These are phyloP conservation scores for Zalerion maritima DNA, from an alignment of 495 filamentous ascomycete species.

Conservation along the genomic window DNA sequence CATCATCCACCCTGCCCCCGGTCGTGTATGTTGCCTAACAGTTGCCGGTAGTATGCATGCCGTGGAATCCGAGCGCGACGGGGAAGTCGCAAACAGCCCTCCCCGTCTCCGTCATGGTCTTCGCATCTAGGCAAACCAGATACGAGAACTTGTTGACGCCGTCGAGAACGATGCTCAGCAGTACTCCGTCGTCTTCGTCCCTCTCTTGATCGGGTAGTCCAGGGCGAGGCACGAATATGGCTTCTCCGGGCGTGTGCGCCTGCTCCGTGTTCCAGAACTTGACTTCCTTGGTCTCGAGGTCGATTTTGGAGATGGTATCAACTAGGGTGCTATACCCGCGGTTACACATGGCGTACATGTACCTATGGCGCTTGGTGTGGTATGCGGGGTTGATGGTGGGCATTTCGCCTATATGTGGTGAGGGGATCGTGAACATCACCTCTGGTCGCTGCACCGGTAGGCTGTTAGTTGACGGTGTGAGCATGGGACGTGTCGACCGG, in stretches of 20 bases:
- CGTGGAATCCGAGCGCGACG: constrained; percentile 62
- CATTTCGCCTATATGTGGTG: constrained; percentile 37
- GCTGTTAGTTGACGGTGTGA: constrained; percentile 3
- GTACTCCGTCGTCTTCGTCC: constrained; percentile 56
- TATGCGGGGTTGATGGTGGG: constrained; percentile 52
- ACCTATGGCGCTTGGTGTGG: constrained; percentile 41
- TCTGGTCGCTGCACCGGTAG: constrained; percentile 1
- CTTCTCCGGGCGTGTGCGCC: constrained; percentile 58
- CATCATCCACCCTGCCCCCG: too few species aligned
- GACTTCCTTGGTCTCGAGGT: constrained; percentile 36
- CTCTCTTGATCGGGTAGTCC: constrained; percentile 11
- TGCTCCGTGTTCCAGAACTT: constrained; percentile 37
- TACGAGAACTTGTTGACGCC: constrained; percentile 48
- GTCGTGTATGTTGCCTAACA: too few species aligned
- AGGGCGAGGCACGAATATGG: constrained; percentile 52
- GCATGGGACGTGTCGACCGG: background rate
- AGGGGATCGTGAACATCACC: constrained; percentile 24
- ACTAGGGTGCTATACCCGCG: constrained; percentile 45
- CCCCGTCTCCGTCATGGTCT: constrained; percentile 47
- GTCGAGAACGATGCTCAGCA: constrained; percentile 60
- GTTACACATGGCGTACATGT: constrained; percentile 45
- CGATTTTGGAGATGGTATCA: constrained; percentile 56
- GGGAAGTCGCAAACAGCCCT: constrained; percentile 46
- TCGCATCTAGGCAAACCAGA: constrained; percentile 54
- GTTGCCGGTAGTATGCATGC: constrained; percentile 28